A percentile compares a stretch with the other conserved stretches of the same genome.
These are phyloP conservation scores for Afroboletus lepidellus DNA, from an alignment of 1,284 basidiomycete species.

Conservation along the genomic window DNA sequence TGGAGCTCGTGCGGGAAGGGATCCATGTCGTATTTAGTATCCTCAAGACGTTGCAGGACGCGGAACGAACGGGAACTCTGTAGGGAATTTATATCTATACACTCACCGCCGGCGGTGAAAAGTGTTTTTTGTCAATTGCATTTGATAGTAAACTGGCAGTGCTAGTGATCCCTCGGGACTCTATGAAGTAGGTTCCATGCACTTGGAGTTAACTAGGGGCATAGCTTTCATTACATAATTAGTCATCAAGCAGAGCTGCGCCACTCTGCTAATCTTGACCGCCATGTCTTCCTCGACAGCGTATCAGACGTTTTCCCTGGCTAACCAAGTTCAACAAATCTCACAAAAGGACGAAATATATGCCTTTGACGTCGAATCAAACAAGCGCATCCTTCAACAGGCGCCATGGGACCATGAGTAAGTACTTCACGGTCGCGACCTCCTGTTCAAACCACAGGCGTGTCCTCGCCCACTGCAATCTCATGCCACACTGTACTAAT, in stretches of 20 bases:
- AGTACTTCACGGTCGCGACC: slow-evolving; percentile 4
- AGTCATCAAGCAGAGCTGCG: neutral
- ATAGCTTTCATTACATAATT: slow-evolving; percentile 7
- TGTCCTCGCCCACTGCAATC: neutral
- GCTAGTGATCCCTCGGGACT: too few relatives aligned
- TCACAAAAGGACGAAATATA: slow-evolving; percentile 80
- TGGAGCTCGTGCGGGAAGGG: slow-evolving; percentile 46
- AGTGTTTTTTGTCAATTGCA: neutral
- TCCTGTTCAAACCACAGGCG: slow-evolving; percentile 6
- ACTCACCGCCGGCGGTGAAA: slow-evolving; percentile 8
- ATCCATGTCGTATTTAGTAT: slow-evolving; percentile 31
- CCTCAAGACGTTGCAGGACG: slow-evolving; percentile 30
- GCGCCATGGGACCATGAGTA: slow-evolving; percentile 90
- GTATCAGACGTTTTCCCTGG: slow-evolving; percentile 79
- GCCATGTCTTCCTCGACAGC: slow-evolving; percentile 48
- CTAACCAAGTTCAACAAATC: slow-evolving; percentile 75
- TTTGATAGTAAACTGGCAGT: too few relatives aligned
- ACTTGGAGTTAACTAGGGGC: too few relatives aligned
- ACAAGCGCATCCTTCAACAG: slow-evolving; percentile 69
- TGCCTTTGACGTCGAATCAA: slow-evolving; percentile 72
- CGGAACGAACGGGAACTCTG: slow-evolving; percentile 21
- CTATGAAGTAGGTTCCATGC: too few relatives aligned
- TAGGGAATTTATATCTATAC: slow-evolving; percentile 1
- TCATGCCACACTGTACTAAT: slow-evolving; percentile 9
- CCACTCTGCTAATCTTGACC: slow-evolving; percentile 4